A percentile compares a stretch with the other conserved stretches of the same genome.
Conservation (phyloP, 306 rosid genomes). For the Quercus variabilis region DNA sequence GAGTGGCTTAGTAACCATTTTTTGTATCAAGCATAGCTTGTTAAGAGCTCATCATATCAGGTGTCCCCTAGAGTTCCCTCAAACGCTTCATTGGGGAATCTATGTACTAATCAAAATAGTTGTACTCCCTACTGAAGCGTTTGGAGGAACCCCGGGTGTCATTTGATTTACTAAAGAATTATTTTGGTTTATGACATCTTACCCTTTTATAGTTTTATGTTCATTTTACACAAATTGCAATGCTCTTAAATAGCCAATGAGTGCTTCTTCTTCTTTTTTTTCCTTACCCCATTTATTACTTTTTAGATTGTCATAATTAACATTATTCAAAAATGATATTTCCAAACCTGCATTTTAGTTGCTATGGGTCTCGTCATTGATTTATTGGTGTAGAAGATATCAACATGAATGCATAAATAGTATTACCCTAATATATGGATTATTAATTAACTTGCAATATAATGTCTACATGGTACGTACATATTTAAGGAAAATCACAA, state of each 20-base stretch:
- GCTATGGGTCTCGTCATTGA: no score
- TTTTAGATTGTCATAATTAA: no score
- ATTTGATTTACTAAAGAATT: not conserved
- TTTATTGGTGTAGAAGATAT: not conserved
- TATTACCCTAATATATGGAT: not conserved
- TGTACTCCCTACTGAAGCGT: slow-evolving; percentile 36
- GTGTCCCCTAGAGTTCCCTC: slow-evolving; percentile 33
- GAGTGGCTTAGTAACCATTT: no score
- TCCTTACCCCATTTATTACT: no score
- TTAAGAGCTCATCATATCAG: not conserved
- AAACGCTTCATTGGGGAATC: slow-evolving; percentile 22
- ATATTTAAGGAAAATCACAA: no score
- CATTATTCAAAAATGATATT: no score
- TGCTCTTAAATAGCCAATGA: no score
- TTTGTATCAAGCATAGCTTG: not conserved
- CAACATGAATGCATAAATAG: not conserved
- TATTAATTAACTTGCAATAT: no score
- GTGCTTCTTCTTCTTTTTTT: no score
- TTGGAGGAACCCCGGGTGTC: slow-evolving; percentile 49
- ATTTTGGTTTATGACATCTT: not conserved
- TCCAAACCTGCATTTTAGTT: no score
- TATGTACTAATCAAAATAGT: not conserved
- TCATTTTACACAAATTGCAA: no score
- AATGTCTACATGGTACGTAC: no score
- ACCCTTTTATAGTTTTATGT: not conserved